Base-by-base conservation (phyloP, 345 rosid genomes). In the Populus nigra region DNA sequence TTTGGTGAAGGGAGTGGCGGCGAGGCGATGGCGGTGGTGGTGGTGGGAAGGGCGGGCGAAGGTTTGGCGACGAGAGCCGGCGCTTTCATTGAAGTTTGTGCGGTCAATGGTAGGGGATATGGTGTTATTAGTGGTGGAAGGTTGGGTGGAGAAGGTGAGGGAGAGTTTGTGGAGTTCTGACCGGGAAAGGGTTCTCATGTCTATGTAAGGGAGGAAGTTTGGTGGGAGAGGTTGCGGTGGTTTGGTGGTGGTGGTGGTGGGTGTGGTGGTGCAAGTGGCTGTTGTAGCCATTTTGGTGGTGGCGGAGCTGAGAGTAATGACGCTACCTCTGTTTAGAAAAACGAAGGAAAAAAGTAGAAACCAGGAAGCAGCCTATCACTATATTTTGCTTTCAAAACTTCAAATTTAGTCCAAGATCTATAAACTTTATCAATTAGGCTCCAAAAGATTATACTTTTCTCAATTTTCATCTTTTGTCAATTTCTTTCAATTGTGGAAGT, bases 1-100 rank as follows among this genome's bases (percentile, higher is more conserved):
- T 73, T 81, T 77, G 15, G 88, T 85, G 45, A 83, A 82, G 65
- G 86, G 88, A 25, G 87, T 91, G 53, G 94, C 80, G 68, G 89
- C 72, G 73, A 92, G 96, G 73, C 88, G 89, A 29, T 91, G 93
- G 69, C 85, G 89, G 81, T 84, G 92, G 79, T 85, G 86, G 76
- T 83, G 87, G 55, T 80, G 71, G 33, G 86, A 69, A 68, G 87
- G 91, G 45, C 89, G 89, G 18, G 92, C 85, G 87, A 84, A 92
- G 70, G 90, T 88, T 80, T 92, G 97, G 59, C 88, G 89, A 74
- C 87, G 91, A 38, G 97, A 92, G 29, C 97, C 93, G 11, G 90
- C 87, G 80, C 92, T 89, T 73, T 90, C 94, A 75, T 89, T 92
- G 88, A 92, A 92, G 76, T 43, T 68, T 27, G 97, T 77, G 47